Base-by-base conservation (phyloP, 164 flowering plant genomes). In the Umbellularia californica region DNA sequence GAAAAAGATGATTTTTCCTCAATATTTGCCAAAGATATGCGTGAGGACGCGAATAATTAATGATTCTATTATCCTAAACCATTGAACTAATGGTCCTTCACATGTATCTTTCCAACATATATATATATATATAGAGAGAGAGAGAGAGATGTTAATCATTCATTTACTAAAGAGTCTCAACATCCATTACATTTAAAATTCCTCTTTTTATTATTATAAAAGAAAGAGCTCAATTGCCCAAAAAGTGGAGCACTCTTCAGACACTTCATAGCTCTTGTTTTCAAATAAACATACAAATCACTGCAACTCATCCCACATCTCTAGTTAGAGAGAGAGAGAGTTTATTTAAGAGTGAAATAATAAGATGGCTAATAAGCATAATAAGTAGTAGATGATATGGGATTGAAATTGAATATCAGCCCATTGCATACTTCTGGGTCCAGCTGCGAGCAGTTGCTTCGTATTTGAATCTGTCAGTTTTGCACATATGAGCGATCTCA, bases 381-480 rank as follows among this genome's bases (percentile, higher is more conserved):
- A 41, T 41, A 41, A 41, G 47, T 41, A 41, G 47, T 0, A 41
- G 22, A n/a, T 12, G 27, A 69, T 2, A 47, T n/a, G 15, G 27
- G 22, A 19, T 66, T 63, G 58, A 25, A 25, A 17, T 24, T 72
- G 58, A 72, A 14, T 11, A 62, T 80, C 79, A 84, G 25, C 84
- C 84, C 85, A 85, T 85, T 74, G 90, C 93, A 77, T 88, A 85
- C 70, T 88, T 88, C 68, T 84, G 87, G 63, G 91, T 88, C 91
- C 91, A 88, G 84, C 82, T 82, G 47, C 90, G 83, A 50, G 91
- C 91, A 50, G 80, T 78, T 3, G 80, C 3, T 68, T 78, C 80
- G n/a, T 78, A 78, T 66, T 74, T 78, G 60, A 47, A 25, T 58
- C 74, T 78, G 50, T 78, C 80, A 24, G 71, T 78, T 74, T 78